phyloP scores from a whole-genome alignment of 192 early-diverging fungal genomes.

The Jimgerdemannia flammicorona region DNA sequence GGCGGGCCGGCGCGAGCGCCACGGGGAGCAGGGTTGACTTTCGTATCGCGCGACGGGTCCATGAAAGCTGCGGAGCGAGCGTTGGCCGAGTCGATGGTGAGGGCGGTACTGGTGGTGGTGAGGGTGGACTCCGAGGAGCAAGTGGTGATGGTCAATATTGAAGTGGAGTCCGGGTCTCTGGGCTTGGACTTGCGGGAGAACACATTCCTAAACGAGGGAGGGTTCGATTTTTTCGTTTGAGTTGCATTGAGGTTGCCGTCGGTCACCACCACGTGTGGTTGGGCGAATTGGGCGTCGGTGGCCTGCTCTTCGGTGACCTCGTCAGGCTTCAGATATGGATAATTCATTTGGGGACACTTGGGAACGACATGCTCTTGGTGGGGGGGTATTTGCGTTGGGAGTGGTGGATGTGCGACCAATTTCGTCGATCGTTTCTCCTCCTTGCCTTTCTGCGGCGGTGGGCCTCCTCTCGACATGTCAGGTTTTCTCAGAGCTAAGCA shows the following conservation, averaged over 20 bases:
- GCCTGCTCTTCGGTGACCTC: neutral
- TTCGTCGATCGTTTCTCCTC: neutral
- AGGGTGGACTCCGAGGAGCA: neutral
- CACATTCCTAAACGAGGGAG: neutral
- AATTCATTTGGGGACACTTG: no score
- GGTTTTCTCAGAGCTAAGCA: neutral
- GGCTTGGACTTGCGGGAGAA: neutral
- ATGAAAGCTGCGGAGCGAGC: neutral
- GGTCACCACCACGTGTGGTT: neutral
- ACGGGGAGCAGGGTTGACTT: no score
- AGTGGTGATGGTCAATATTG: neutral
- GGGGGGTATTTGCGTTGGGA: neutral
- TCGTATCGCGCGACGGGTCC: neutral
- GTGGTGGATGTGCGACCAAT: neutral
- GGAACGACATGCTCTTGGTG: no score
- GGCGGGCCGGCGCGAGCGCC: no score
- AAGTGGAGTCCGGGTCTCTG: neutral
- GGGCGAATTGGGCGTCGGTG: no score
- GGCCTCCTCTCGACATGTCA: neutral
- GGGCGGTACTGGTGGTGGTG: neutral
- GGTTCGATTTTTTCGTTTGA: neutral
- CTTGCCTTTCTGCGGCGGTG: neutral
- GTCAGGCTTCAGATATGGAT: neutral
- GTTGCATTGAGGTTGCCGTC: neutral
- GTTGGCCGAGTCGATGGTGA: neutral